These are phyloP conservation scores for Fusarium nanum DNA, from an alignment of 2,329 filamentous ascomycete genomes.

Conservation along the genomic window DNA sequence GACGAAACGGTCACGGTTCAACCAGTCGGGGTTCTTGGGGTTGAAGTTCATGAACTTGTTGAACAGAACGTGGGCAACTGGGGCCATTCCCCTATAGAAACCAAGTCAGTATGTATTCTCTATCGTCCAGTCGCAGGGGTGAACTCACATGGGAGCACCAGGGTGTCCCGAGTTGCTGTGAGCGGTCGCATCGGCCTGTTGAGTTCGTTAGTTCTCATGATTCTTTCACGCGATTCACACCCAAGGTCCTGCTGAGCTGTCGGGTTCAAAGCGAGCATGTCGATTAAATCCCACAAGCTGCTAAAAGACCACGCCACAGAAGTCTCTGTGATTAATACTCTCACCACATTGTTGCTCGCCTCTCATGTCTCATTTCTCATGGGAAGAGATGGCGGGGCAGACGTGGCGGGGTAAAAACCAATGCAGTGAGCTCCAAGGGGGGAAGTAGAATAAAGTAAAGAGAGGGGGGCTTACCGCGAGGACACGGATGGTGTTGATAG, in stretches of 20 bases:
- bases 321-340: slow-evolving; percentile 7
- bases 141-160: slow-evolving; percentile 89
- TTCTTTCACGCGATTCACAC: background rate
- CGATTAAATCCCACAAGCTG: background rate
- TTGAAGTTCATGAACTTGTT: slow-evolving; percentile 99
- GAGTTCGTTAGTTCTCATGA: slow-evolving; percentile 43
- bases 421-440: slow-evolving; percentile 50
- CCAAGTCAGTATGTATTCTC: slow-evolving; percentile 49
- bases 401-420: slow-evolving; percentile 53
- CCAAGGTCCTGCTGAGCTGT: background rate
- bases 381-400: slow-evolving; percentile 45
- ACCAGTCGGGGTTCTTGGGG: slow-evolving; percentile 97
- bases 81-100: slow-evolving; percentile 78
- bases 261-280: background rate
- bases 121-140: slow-evolving; percentile 19
- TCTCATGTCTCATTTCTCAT: slow-evolving; percentile 22
- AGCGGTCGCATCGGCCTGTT: slow-evolving; percentile 95
- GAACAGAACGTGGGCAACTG: slow-evolving; percentile 94
- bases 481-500: slow-evolving; percentile 97
- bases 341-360: slow-evolving; percentile 25
- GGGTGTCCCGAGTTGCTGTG: slow-evolving; percentile 98
- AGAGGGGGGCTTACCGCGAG: slow-evolving; percentile 78
- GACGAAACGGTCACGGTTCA: slow-evolving; percentile 98
- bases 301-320: background rate
- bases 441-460: slow-evolving; percentile 30